Conservation (phyloP, 1,139 yeast species). For the Hyphopichia fennica region DNA sequence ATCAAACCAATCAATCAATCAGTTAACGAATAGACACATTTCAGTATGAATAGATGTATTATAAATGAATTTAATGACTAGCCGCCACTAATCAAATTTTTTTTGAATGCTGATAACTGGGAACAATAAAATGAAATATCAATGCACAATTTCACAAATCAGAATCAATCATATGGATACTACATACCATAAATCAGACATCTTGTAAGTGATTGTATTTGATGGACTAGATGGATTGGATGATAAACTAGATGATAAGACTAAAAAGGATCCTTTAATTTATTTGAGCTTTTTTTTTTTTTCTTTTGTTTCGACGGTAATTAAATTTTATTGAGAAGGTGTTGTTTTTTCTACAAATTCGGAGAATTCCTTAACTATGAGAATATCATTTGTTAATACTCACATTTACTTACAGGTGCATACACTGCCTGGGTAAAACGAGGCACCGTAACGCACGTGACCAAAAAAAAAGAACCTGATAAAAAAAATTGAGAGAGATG, state of each 20-base stretch:
- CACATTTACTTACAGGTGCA: neutral
- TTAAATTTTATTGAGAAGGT: neutral
- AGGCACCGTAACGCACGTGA: neutral
- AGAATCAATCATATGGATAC: neutral
- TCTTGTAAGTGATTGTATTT: constrained; percentile 9
- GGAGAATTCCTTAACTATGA: neutral
- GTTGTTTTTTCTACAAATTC: neutral
- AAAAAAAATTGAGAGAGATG: neutral
- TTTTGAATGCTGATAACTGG: no score
- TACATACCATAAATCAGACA: constrained; percentile 62
- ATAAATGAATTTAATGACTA: no score
- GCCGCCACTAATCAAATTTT: no score
- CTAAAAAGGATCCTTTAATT: neutral
- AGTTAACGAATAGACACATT: no score
- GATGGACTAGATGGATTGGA: neutral
- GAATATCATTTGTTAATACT: neutral
- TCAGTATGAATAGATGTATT: no score
- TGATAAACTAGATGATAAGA: neutral
- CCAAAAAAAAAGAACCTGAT: neutral
- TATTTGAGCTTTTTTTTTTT: no score
- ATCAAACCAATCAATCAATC: no score
- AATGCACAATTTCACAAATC: no score
- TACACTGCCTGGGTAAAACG: neutral
- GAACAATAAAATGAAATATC: no score
- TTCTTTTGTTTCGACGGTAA: neutral